Evolutionary conservation across 164 flowering plant genomes (phyloP).

Genomic region (Sedum album): DNA sequence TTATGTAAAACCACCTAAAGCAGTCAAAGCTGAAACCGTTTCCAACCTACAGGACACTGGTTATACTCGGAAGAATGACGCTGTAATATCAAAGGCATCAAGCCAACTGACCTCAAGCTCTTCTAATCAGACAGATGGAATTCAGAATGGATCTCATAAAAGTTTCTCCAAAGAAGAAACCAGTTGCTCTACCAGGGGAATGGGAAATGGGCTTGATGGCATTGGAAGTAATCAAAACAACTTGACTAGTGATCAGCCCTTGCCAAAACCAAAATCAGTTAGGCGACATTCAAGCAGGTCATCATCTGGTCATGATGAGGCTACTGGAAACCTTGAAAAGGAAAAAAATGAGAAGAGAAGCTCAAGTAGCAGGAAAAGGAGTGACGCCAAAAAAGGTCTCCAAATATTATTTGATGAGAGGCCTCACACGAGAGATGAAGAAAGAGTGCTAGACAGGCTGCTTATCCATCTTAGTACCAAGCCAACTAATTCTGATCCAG

Average conservation of each 20-base stretch:
- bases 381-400: constrained; percentile 40
- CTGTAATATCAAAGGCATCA: constrained; percentile 17
- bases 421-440: constrained; percentile 42
- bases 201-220: constrained; percentile 18
- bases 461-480: constrained; percentile 73
- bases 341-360: constrained; percentile 19
- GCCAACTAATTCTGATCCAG: constrained; percentile 32
- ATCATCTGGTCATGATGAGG: constrained; percentile 24
- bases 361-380: constrained; percentile 39
- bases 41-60: constrained; percentile 9
- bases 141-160: constrained; percentile 11
- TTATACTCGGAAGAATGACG: constrained; percentile 13
- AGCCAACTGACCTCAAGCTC: constrained; percentile 6
- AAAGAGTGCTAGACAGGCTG: constrained; percentile 57
- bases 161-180: constrained; percentile 14
- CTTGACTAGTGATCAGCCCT: constrained; percentile 14
- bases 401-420: constrained; percentile 40
- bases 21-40: constrained; percentile 16
- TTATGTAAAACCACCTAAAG: constrained; percentile 33
- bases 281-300: constrained; percentile 38
- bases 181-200: constrained; percentile 18
- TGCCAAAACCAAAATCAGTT: constrained; percentile 47
- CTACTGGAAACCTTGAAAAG: constrained; percentile 20
- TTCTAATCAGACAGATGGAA: constrained; percentile 16
- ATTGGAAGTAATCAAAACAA: constrained; percentile 19